Evolutionary conservation across 371 early-diverging fungal species (phyloP).

Genomic region (Rhizopus sp.): DNA sequence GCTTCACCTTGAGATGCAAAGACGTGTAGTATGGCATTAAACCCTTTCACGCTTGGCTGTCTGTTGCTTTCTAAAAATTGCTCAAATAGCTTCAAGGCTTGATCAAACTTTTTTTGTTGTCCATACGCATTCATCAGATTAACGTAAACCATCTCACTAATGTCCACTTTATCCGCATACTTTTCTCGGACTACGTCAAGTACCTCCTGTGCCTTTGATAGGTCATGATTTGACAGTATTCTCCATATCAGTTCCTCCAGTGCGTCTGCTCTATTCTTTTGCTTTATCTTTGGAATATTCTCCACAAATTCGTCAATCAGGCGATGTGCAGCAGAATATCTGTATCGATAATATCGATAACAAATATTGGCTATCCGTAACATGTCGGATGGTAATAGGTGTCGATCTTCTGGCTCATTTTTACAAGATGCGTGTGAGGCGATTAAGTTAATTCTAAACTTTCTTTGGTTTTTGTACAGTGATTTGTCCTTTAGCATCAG

Average conservation of each 20-base stretch:
- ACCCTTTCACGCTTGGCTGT: slow-evolving; percentile 41
- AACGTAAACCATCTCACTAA: slow-evolving; percentile 30
- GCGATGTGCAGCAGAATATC: slow-evolving; percentile 6
- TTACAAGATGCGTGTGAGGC: slow-evolving; percentile 26
- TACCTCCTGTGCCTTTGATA: slow-evolving; percentile 22
- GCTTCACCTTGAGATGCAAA: slow-evolving; percentile 42
- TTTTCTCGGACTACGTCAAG: slow-evolving; percentile 7
- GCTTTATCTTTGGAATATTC: slow-evolving; percentile 19
- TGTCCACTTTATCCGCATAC: slow-evolving; percentile 1
- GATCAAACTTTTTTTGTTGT: slow-evolving; percentile 20
- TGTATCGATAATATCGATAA: slow-evolving; percentile 15
- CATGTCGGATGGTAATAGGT: slow-evolving; percentile 27
- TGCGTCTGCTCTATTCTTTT: slow-evolving; percentile 21
- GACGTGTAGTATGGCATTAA: slow-evolving; percentile 48
- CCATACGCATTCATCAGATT: slow-evolving; percentile 36
- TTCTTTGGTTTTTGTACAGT: slow-evolving; percentile 23
- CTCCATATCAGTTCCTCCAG: slow-evolving; percentile 35
- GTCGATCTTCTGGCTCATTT: slow-evolving; percentile 19
- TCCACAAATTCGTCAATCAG: slow-evolving; percentile 24
- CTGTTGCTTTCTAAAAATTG: slow-evolving; percentile 34
- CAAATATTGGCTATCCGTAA: slow-evolving; percentile 31
- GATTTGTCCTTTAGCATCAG: slow-evolving; percentile 23
- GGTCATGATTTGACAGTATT: slow-evolving; percentile 12
- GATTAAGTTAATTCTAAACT: slow-evolving; percentile 22
- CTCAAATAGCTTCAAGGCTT: slow-evolving; percentile 44